Evolutionary conservation across 2,329 filamentous ascomycete genomes (phyloP).

Genomic region (Cryphonectria naterciae): DNA sequence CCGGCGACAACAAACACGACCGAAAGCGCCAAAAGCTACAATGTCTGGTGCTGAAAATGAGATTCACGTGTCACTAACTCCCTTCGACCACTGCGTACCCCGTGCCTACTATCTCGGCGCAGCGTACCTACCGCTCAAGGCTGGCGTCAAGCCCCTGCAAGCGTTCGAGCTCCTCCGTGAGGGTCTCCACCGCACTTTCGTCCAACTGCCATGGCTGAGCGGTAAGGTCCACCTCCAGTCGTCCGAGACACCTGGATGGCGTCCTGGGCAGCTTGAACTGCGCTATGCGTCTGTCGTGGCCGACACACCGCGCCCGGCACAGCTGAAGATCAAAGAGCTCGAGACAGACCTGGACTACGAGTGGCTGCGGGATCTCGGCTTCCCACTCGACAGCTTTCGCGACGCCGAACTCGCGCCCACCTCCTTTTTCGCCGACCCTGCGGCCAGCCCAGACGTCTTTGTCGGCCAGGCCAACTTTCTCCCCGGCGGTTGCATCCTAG

Average conservation of each 20-base stretch:
- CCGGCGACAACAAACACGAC: too few species aligned
- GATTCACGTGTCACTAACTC: background rate
- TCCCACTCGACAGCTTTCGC: constrained; percentile 29
- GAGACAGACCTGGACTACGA: constrained; percentile 22
- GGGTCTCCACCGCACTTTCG: constrained; percentile 22
- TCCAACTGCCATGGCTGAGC: constrained; percentile 31
- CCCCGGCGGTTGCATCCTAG: constrained; percentile 28
- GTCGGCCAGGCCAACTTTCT: constrained; percentile 33
- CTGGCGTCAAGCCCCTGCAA: constrained; percentile 2
- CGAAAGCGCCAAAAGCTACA: too few species aligned
- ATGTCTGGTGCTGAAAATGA: background rate
- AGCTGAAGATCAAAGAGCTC: constrained; percentile 42
- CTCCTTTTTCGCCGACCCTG: constrained; percentile 17
- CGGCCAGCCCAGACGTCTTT: constrained; percentile 27
- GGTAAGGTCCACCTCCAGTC: constrained; percentile 27
- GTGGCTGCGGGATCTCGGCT: constrained; percentile 29
- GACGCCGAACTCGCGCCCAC: constrained; percentile 26
- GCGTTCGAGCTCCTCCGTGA: constrained; percentile 26
- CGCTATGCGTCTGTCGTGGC: constrained; percentile 22
- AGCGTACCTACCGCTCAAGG: constrained; percentile 18
- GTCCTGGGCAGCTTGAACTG: constrained; percentile 32
- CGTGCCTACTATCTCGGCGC: constrained; percentile 3
- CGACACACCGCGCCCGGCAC: constrained; percentile 40
- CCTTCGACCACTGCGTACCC: constrained; percentile 20
- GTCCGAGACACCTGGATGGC: constrained; percentile 23